Percentiles rank a stretch among this genome's conserved stretches.
Conservation (phyloP, 2,329 filamentous ascomycete species). For the Zopfia rhizophila region DNA sequence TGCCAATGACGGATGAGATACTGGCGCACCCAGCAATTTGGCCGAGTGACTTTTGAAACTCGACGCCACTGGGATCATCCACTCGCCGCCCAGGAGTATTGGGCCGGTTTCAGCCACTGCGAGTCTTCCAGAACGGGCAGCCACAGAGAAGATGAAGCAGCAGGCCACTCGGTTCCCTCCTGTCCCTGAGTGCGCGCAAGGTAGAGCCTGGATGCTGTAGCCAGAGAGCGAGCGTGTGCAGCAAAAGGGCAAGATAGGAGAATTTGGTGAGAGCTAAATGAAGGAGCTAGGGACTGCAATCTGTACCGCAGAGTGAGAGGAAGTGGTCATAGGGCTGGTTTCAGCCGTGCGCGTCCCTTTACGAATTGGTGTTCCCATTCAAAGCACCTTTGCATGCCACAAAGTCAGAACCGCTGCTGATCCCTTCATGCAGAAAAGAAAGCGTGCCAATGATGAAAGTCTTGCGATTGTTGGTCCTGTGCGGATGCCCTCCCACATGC, state of each 20-base stretch:
- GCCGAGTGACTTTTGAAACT: conserved; percentile 7
- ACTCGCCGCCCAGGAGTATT: conserved; percentile 30
- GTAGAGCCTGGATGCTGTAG: too few relatives aligned
- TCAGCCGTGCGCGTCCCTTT: conserved; percentile 33
- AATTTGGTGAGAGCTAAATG: too few relatives aligned
- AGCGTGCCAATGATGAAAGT: conserved; percentile 20
- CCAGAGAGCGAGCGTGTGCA: too few relatives aligned
- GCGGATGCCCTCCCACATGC: conserved; percentile 22
- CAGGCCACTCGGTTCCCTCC: too few relatives aligned
- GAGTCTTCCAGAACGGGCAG: too few relatives aligned
- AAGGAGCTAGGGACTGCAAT: too few relatives aligned
- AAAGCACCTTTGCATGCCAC: conserved; percentile 32
- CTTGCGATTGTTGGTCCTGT: conserved; percentile 20
- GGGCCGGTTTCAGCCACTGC: conserved; percentile 1
- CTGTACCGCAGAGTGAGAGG: background rate
- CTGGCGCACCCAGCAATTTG: too few relatives aligned
- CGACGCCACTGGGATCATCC: conserved; percentile 33
- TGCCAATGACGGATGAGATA: too few relatives aligned
- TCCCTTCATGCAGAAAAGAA: conserved; percentile 27
- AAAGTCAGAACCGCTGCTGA: conserved; percentile 40
- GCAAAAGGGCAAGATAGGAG: too few relatives aligned
- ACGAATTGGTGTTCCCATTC: conserved; percentile 29
- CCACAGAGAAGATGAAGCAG: conserved; percentile 6
- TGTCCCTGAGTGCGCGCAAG: too few relatives aligned
- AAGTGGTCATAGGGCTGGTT: conserved; percentile 26